Conservation (phyloP, 2,329 filamentous ascomycete genomes). For the Zymoseptoria tritici region DNA sequence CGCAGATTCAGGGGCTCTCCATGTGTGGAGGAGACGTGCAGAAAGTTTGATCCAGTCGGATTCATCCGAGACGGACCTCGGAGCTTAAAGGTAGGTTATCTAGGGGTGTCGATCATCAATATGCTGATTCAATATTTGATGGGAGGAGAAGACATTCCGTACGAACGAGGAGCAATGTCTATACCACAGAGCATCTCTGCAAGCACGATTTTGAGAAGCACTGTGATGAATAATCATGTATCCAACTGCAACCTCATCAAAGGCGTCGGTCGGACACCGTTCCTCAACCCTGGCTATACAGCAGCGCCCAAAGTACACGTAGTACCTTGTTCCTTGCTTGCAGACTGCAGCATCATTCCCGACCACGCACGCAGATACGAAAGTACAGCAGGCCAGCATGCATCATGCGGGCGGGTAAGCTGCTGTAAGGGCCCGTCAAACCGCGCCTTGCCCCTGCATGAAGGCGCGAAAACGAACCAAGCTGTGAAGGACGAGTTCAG, state of each 20-base stretch:
- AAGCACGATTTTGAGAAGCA: no score
- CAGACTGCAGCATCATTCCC: background rate
- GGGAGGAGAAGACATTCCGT: background rate
- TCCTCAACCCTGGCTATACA: no score
- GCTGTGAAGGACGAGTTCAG: no score
- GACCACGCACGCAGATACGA: background rate
- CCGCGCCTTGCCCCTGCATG: background rate
- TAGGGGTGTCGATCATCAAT: background rate
- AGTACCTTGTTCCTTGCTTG: background rate
- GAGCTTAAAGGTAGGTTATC: background rate
- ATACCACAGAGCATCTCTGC: no score
- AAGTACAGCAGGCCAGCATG: background rate
- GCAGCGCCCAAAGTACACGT: background rate
- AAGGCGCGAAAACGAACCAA: background rate
- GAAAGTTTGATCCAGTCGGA: no score
- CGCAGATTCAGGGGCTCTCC: no score
- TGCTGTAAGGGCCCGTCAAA: background rate
- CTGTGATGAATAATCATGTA: no score
- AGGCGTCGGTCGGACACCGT: no score
- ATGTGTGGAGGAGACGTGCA: no score
- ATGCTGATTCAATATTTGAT: background rate
- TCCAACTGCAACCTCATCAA: no score
- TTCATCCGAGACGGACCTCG: no score
- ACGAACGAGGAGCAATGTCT: no score
- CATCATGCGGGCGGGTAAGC: background rate